Evolutionary conservation across 495 filamentous ascomycete genomes (phyloP).

Genomic region (Daldinia caldariorum): DNA sequence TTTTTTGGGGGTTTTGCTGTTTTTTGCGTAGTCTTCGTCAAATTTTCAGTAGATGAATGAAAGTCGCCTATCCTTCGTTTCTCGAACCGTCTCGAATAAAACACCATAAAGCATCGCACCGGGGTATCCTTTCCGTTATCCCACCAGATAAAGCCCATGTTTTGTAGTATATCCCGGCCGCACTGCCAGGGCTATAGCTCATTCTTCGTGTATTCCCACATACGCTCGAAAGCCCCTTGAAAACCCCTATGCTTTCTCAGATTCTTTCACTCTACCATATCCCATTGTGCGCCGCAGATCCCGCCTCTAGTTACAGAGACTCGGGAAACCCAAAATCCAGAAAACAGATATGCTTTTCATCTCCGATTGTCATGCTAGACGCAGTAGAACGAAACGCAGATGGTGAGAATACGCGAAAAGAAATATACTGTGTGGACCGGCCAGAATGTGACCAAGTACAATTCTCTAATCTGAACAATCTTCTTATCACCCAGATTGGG

Average conservation of each 20-base stretch:
- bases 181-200: slow-evolving; percentile 26
- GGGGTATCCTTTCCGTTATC: slow-evolving; percentile 50
- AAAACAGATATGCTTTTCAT: slow-evolving; percentile 48
- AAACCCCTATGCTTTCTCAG: slow-evolving; percentile 27
- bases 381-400: slow-evolving; percentile 23
- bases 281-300: slow-evolving; percentile 41
- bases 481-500: slow-evolving; percentile 42
- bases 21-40: slow-evolving; percentile 41
- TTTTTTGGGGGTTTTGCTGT: background rate
- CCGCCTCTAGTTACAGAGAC: slow-evolving; percentile 21
- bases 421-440: slow-evolving; percentile 25
- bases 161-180: slow-evolving; percentile 49
- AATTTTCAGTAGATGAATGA: slow-evolving; percentile 40
- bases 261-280: slow-evolving; percentile 33
- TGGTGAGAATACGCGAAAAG: slow-evolving; percentile 19
- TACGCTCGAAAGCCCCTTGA: slow-evolving; percentile 27
- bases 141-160: slow-evolving; percentile 43
- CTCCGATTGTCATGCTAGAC: slow-evolving; percentile 38
- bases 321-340: slow-evolving; percentile 25
- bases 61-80: slow-evolving; percentile 40
- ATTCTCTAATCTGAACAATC: background rate
- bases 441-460: slow-evolving; percentile 16
- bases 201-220: slow-evolving; percentile 42
- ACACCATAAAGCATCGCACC: slow-evolving; percentile 48
- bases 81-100: slow-evolving; percentile 43